Base-by-base conservation (phyloP, 306 rosid species). In the Comarum palustre region DNA sequence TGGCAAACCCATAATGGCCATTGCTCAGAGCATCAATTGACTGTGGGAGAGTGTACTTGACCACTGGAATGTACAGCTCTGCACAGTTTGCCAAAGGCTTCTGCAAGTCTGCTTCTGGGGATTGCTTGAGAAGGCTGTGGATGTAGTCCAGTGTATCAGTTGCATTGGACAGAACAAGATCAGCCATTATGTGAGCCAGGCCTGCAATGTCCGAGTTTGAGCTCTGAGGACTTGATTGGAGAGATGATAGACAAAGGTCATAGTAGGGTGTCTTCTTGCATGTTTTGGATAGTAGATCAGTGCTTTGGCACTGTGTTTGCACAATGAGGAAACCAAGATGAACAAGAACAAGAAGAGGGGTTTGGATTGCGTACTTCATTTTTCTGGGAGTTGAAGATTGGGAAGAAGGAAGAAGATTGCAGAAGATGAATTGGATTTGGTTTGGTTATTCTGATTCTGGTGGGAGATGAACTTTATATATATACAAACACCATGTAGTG, bases 61-160 rank as follows among this genome's bases (percentile, higher is more conserved):
- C 97, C 11, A 86, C 79, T 3, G 92, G 97, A 14, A 92, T 90
- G 65, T 87, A 92, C 46, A 89, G 69, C 71, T 92, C 93, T 19
- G 96, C 97, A 62, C 96, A 92, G 80, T 80, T 78, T 8, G 97
- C 96, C 77, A 92, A 62, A 19, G 86, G 75, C 46, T 82, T 86
- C 82, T 92, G 90, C 60, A 86, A 8, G 2, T 55, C 20, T 68
- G 43, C 32, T 4, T 75, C 76, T 45, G 73, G 73, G 24, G 66
- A 55, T 22, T 71, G 46, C 80, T 63, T 80, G 42, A 80, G 69
- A 25, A 80, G 64, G 41, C 52, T 34, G 32, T 72, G 70, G 45
- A 80, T 74, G 55, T 41, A 75, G 8, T 70, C 77, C 41, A 80
- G 68, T 9, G 76, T 75, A 6, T 57, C 79, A 11, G 55, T 70